Evolutionary conservation across 441 rosid genomes (phyloP).

Genomic region (Sinapis alba): DNA sequence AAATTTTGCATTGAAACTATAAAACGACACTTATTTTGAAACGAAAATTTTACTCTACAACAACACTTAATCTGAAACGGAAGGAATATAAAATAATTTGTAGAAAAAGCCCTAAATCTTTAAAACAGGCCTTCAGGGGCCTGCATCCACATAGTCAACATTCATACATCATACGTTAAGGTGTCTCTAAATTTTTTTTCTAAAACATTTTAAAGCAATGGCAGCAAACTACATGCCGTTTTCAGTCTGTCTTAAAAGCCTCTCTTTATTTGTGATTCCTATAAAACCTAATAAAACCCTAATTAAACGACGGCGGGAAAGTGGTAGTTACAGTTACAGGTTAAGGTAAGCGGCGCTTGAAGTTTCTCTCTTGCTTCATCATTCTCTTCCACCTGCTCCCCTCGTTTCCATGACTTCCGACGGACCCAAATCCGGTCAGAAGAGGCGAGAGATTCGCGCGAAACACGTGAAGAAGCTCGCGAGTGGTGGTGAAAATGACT

Average conservation of each 20-base stretch:
- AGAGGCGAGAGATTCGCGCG: constrained; percentile 31
- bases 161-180: neutral
- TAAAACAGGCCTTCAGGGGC: no score
- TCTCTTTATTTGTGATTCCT: neutral
- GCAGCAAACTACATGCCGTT: constrained; percentile 30
- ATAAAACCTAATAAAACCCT: constrained; percentile 19
- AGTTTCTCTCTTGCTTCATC: neutral
- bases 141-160: neutral
- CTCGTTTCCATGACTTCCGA: constrained; percentile 33
- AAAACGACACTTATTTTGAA: no score
- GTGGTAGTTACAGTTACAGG: neutral
- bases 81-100: neutral
- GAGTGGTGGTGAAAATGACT: constrained; percentile 10
- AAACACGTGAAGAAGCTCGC: constrained; percentile 17
- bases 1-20: no score
- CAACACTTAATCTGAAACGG: no score
- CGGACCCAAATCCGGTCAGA: constrained; percentile 20
- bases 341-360: neutral
- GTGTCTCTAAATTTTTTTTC: neutral
- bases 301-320: constrained; percentile 29
- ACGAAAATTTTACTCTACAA: no score
- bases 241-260: neutral
- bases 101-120: neutral
- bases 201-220: neutral
- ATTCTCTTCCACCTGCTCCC: constrained; percentile 3